These are phyloP conservation scores for Camellia granthamiana DNA, from an alignment of 148 eudicot genomes.

Conservation along the genomic window DNA sequence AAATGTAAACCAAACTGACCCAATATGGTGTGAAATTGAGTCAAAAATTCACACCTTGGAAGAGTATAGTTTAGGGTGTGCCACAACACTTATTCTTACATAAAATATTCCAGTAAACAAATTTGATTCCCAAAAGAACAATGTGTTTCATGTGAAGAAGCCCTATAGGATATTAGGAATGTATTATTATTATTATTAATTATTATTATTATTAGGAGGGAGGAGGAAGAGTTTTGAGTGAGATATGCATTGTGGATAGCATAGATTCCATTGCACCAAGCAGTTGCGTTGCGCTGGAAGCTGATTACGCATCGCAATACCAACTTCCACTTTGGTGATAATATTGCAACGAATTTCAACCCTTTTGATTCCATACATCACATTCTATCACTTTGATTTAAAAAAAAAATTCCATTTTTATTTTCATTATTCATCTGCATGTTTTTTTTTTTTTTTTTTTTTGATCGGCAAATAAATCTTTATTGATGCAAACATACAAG, in stretches of 20 bases:
- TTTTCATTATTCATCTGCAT: too few relatives aligned
- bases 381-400: not conserved
- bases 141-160: conserved; percentile 10
- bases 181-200: not conserved
- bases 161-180: not conserved
- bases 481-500: too few relatives aligned
- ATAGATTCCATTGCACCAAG: conserved; percentile 15
- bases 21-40: too few relatives aligned
- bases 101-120: not conserved
- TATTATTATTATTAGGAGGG: too few relatives aligned
- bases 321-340: conserved; percentile 1
- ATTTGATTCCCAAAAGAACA: not conserved
- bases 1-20: too few relatives aligned
- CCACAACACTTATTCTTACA: too few relatives aligned
- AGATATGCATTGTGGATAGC: conserved; percentile 12
- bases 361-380: not conserved
- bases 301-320: conserved; percentile 15
- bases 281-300: conserved; percentile 5
- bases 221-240: not conserved
- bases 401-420: too few relatives aligned
- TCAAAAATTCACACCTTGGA: too few relatives aligned
- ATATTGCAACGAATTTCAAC: conserved; percentile 8
- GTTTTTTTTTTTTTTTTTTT: too few relatives aligned
- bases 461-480: too few relatives aligned
- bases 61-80: too few relatives aligned